These are phyloP conservation scores for Macrophomina tecta DNA, from an alignment of 2,329 filamentous ascomycete genomes.

Conservation along the genomic window DNA sequence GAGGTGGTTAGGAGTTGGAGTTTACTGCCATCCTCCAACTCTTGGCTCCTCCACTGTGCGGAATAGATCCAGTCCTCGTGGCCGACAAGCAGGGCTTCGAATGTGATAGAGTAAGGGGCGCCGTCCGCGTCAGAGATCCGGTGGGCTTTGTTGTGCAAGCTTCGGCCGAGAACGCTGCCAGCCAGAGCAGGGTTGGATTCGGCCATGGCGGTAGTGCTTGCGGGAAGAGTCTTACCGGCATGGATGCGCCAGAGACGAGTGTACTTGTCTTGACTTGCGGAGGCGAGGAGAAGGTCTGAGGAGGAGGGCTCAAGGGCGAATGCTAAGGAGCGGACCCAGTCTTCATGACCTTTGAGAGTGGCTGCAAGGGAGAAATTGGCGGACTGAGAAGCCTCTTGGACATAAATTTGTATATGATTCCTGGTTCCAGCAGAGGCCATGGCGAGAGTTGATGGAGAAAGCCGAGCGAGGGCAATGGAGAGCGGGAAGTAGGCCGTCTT, in stretches of 20 bases:
- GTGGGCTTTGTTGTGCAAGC: slow-evolving; percentile 88
- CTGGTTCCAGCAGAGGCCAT: slow-evolving; percentile 88
- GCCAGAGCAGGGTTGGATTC: slow-evolving; percentile 63
- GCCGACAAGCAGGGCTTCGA: slow-evolving; percentile 90
- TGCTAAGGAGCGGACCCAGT: slow-evolving; percentile 87
- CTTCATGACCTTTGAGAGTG: slow-evolving; percentile 86
- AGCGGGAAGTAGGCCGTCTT: slow-evolving; percentile 83
- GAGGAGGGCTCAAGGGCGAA: slow-evolving; percentile 63
- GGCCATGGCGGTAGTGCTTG: slow-evolving; percentile 57
- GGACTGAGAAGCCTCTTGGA: slow-evolving; percentile 55
- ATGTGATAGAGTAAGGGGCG: slow-evolving; percentile 79
- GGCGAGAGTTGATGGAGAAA: slow-evolving; percentile 65
- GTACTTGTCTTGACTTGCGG: slow-evolving; percentile 97
- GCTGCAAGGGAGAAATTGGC: slow-evolving; percentile 72
- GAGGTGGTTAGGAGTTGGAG: slow-evolving; percentile 85
- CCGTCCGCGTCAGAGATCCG: slow-evolving; percentile 65
- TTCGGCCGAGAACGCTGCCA: slow-evolving; percentile 62
- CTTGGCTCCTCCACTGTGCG: slow-evolving; percentile 69
- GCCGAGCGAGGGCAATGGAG: slow-evolving; percentile 69
- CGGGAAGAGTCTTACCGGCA: slow-evolving; percentile 68
- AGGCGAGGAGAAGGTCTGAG: slow-evolving; percentile 81
- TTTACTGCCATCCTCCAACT: slow-evolving; percentile 29
- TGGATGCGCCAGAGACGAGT: slow-evolving; percentile 91
- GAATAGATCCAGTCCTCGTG: slow-evolving; percentile 99
- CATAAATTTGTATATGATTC: slow-evolving; percentile 80